phyloP scores from a whole-genome alignment of 805 yeast genomes.

The Candida alai region DNA sequence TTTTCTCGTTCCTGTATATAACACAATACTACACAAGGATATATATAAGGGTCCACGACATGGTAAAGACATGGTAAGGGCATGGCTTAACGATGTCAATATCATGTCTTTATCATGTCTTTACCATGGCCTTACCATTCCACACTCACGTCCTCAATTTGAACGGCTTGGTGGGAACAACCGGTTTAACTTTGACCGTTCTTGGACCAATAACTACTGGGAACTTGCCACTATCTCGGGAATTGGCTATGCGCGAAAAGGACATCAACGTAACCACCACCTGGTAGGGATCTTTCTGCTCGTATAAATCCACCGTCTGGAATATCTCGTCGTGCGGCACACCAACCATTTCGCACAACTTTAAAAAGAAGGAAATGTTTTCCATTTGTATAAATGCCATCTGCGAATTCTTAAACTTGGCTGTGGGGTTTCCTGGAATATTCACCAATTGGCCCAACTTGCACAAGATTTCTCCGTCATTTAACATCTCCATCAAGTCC shows the following conservation, averaged over 20 bases:
- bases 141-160: constrained; percentile 19
- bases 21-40: too few relatives aligned
- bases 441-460: constrained; percentile 26
- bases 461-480: constrained; percentile 52
- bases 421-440: constrained; percentile 26
- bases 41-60: too few relatives aligned
- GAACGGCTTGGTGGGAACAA: constrained; percentile 56
- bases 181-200: constrained; percentile 41
- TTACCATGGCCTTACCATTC: too few relatives aligned
- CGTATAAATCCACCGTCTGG: constrained; percentile 74
- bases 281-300: constrained; percentile 70
- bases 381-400: constrained; percentile 85
- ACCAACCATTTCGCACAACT: constrained; percentile 58
- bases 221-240: constrained; percentile 23
- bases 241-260: constrained; percentile 64
- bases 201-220: constrained; percentile 39
- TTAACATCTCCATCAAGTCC: constrained; percentile 53
- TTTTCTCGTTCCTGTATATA: too few relatives aligned
- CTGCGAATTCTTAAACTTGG: constrained; percentile 53
- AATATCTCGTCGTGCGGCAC: constrained; percentile 80
- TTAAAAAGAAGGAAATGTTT: constrained; percentile 68
- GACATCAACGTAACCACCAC: constrained; percentile 73
- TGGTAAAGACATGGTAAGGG: too few relatives aligned
- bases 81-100: too few relatives aligned
- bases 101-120: too few relatives aligned